These are phyloP conservation scores for Madurella mycetomatis DNA, from an alignment of 2,329 filamentous ascomycete species.

Conservation along the genomic window DNA sequence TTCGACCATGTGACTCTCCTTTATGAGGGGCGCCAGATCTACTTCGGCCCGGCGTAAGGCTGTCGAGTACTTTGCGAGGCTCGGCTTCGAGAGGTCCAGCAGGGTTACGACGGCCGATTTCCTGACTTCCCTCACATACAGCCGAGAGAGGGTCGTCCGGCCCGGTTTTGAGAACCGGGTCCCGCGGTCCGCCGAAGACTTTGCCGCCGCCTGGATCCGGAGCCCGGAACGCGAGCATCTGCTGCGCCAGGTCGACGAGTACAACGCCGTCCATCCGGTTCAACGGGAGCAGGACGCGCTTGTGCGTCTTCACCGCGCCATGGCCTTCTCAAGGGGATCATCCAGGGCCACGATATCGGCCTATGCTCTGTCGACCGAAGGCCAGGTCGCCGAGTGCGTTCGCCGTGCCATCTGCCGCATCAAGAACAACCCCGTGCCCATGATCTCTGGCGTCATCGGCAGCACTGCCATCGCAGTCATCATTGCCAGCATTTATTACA, in stretches of 20 bases:
- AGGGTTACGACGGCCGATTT: conserved; percentile 66
- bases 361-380: too few relatives aligned
- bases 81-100: conserved; percentile 54
- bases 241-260: not conserved
- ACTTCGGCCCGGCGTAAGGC: conserved; percentile 62
- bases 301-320: too few relatives aligned
- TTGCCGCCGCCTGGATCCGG: conserved; percentile 40
- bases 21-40: conserved; percentile 75
- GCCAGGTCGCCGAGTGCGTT: conserved; percentile 23
- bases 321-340: too few relatives aligned
- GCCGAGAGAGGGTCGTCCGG: conserved; percentile 54
- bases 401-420: too few relatives aligned
- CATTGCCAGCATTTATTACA: conserved; percentile 61
- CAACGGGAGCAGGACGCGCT: too few relatives aligned
- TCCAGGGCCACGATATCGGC: too few relatives aligned
- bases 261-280: not conserved
- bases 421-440: conserved; percentile 28
- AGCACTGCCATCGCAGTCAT: conserved; percentile 57
- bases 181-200: conserved; percentile 55
- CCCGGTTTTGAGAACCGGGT: conserved; percentile 50
- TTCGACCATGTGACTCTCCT: conserved; percentile 74
- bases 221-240: not conserved
- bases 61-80: conserved; percentile 54
- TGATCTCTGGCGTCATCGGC: conserved; percentile 51
- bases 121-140: conserved; percentile 61